A percentile compares a stretch with the other conserved stretches of the same genome.
Conservation (phyloP, 1,139 yeast genomes). For the Pichia norvegensis region DNA sequence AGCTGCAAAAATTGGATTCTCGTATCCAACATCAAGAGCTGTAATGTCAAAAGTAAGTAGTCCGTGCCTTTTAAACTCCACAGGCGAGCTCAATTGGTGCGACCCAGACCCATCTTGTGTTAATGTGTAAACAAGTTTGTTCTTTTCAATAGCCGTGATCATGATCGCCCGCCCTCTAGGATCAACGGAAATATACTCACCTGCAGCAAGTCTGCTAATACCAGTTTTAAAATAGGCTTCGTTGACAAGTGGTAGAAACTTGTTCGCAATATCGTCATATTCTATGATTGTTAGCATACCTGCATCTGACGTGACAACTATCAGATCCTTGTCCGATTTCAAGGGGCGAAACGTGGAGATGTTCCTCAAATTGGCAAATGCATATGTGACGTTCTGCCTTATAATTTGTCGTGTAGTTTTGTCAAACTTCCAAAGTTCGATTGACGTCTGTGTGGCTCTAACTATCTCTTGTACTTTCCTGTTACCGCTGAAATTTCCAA, state of each 20-base stretch:
- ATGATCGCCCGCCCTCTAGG: slow-evolving; percentile 65
- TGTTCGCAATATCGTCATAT: slow-evolving; percentile 33
- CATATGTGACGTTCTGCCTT: slow-evolving; percentile 36
- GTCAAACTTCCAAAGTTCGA: slow-evolving; percentile 48
- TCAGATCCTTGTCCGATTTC: slow-evolving; percentile 47
- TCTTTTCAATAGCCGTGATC: slow-evolving; percentile 64
- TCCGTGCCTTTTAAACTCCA: slow-evolving; percentile 53
- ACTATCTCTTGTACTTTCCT: slow-evolving; percentile 58
- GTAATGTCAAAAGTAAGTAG: slow-evolving; percentile 47
- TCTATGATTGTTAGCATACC: slow-evolving; percentile 62
- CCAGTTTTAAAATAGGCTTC: slow-evolving; percentile 76
- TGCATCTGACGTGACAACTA: slow-evolving; percentile 74
- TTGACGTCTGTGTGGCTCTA: slow-evolving; percentile 44
- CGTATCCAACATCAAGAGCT: slow-evolving; percentile 68
- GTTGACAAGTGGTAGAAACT: slow-evolving; percentile 44
- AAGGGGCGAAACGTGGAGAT: slow-evolving; percentile 45
- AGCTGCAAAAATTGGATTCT: slow-evolving; percentile 77
- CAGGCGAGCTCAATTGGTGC: slow-evolving; percentile 54
- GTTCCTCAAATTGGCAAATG: slow-evolving; percentile 54
- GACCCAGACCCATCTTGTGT: slow-evolving; percentile 32
- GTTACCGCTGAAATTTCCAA: slow-evolving; percentile 61
- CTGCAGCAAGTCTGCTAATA: slow-evolving; percentile 67
- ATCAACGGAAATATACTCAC: slow-evolving; percentile 67
- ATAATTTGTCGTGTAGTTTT: slow-evolving; percentile 48
- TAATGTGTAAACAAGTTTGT: slow-evolving; percentile 57